Base-by-base conservation (phyloP, 441 rosid species). In the Biscutella laevigata region DNA sequence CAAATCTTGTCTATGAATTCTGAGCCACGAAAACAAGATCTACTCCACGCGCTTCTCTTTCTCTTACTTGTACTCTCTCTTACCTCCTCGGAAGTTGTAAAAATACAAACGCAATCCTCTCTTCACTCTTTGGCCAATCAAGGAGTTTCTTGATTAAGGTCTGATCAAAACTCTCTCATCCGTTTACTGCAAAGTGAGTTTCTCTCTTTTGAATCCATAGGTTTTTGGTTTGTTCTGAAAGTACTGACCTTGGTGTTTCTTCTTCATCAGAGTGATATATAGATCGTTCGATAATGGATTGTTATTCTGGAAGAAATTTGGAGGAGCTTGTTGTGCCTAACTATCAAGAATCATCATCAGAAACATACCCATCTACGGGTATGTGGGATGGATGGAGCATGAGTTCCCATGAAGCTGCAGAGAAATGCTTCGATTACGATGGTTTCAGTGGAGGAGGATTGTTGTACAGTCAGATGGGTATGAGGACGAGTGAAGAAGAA, bases 371-470 rank as follows among this genome's bases (percentile, higher is more conserved):
- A 53, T 46, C 71, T 12, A 76, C 76, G 0, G 70, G 58, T 64
- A 73, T 80, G 66, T 83, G 95, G 92, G 52, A 71, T 11, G 75
- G 69, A 32, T 85, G 92, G 97, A 77, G 56, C 37, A 32, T 61
- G 28, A 64, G 32, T 22, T 45, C 75, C 7, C 46, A 66, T 27
- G 81, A 57, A 66, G 55, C 54, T 56, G 54, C 69, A 4, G 59
- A 75, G 63, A 68, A 73, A 60, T 64, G 72, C 40, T 73, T 70
- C 14, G 46, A 53, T 53, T 66, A 66, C 43, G 45, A 59, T 38
- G 51, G 51, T 53, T 66, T 59, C 8, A 53, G 0, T 50, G 62
- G 63, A 53, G 48, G 22, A 15, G 52, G 41, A 0, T 40, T 33
- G 33, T 34, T 66, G 33, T 61, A 50, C 17, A 48, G 38, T 51